A percentile compares a stretch with the other conserved stretches of the same genome.
These are phyloP conservation scores for Lycium barbarum DNA, from an alignment of 257 asterid species.

Conservation along the genomic window DNA sequence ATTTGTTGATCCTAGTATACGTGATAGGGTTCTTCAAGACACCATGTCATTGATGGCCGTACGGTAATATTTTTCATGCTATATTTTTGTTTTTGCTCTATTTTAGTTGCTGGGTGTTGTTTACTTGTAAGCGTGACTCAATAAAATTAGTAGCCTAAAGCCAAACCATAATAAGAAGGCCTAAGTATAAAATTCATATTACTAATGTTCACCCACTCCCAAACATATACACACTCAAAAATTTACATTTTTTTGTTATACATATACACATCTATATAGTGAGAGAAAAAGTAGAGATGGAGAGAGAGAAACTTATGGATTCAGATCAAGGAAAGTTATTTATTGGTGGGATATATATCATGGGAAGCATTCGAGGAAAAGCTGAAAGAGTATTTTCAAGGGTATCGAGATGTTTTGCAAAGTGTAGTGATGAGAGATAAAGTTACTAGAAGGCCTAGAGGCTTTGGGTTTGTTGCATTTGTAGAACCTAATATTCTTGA, in stretches of 20 bases:
- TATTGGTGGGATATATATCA: constrained; percentile 72
- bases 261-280: too few species aligned
- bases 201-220: too few species aligned
- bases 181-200: too few species aligned
- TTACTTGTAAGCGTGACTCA: too few species aligned
- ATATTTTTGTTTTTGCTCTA: neutral
- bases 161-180: too few species aligned
- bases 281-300: too few species aligned
- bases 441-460: constrained; percentile 72
- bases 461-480: constrained; percentile 79
- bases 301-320: constrained; percentile 49
- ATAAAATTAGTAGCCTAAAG: too few species aligned
- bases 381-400: constrained; percentile 71
- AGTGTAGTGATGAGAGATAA: constrained; percentile 60
- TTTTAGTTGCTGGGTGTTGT: neutral
- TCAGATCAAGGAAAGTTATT: constrained; percentile 90
- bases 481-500: constrained; percentile 60
- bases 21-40: constrained; percentile 58
- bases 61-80: too few species aligned
- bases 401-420: constrained; percentile 74
- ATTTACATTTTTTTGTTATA: too few species aligned
- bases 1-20: constrained; percentile 70
- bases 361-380: constrained; percentile 84
- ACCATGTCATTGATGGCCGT: too few species aligned
- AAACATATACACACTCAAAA: too few species aligned